Conservation (phyloP, 306 rosid genomes). For the Clitoria ternatea region DNA sequence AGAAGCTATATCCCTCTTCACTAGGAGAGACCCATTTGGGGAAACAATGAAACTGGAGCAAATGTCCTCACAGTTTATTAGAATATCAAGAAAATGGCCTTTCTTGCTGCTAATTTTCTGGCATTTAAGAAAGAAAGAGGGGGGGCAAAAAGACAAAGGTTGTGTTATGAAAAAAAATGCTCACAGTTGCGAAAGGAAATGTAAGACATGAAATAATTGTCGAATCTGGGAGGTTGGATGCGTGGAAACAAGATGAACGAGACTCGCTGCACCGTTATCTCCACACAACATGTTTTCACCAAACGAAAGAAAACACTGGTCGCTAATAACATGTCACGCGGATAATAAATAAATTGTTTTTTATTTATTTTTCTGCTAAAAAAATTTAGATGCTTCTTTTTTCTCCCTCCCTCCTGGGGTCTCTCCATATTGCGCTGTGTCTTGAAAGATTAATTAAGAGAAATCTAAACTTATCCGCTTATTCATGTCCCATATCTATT, state of each 20-base stretch:
- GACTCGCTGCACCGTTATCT: constrained; percentile 39
- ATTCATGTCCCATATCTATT: too few relatives aligned
- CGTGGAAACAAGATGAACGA: constrained; percentile 14
- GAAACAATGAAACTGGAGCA: constrained; percentile 7
- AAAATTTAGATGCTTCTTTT: neutral
- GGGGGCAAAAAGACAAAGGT: too few relatives aligned
- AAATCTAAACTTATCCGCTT: too few relatives aligned
- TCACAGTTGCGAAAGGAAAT: constrained; percentile 10
- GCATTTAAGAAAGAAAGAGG: constrained; percentile 6
- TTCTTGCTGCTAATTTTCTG: constrained; percentile 5
- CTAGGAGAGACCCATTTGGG: constrained; percentile 24
- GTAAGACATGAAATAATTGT: neutral
- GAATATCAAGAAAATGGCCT: neutral
- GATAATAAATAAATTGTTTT: neutral
- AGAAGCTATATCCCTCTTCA: neutral
- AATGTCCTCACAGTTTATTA: neutral
- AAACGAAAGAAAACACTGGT: neutral
- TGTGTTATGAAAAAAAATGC: neutral
- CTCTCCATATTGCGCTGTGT: neutral
- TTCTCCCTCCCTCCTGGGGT: neutral
- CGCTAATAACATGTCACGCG: neutral
- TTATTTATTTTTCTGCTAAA: neutral
- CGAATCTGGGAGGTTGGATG: constrained; percentile 35
- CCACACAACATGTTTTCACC: constrained; percentile 12
- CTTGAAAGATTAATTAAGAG: too few relatives aligned